Evolutionary conservation across 345 rosid genomes (phyloP).

Genomic region (Bruguiera gymnorhiza): DNA sequence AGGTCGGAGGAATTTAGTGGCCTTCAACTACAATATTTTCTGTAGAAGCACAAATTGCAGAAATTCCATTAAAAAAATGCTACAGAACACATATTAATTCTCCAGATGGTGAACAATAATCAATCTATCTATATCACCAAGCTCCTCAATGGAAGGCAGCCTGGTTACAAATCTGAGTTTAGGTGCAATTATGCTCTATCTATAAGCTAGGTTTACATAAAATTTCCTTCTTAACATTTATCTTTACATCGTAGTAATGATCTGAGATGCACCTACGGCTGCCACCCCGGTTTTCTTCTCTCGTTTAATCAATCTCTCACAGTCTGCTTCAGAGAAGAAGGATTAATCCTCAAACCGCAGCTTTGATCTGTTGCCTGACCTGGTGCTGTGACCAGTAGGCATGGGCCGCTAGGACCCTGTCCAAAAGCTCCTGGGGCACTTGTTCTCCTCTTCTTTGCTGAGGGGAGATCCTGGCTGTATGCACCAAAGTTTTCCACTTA

Average conservation of each 20-base stretch:
- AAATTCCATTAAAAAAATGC: too few relatives aligned
- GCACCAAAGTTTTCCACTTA: conserved; percentile 39
- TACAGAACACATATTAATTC: too few relatives aligned
- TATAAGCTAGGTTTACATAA: conserved; percentile 10
- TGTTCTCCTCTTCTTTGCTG: conserved; percentile 40
- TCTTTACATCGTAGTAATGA: neutral
- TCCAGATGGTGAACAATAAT: neutral
- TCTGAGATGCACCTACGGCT: neutral
- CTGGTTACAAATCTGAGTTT: neutral
- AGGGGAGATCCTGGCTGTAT: conserved; percentile 34
- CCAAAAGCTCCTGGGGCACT: conserved; percentile 31
- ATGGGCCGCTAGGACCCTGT: conserved; percentile 29
- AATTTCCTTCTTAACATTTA: neutral
- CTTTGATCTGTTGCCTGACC: conserved; percentile 16
- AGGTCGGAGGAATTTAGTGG: too few relatives aligned
- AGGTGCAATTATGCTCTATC: neutral
- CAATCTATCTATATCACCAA: conserved; percentile 4
- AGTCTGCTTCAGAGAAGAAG: neutral
- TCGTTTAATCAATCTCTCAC: neutral
- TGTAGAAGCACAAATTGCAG: too few relatives aligned
- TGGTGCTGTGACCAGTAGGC: conserved; percentile 31
- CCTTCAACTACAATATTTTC: too few relatives aligned
- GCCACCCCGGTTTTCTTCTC: neutral
- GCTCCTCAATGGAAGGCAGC: conserved; percentile 1
- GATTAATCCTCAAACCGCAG: neutral